Evolutionary conservation across 225 moss, liverwort and hornwort species (phyloP).

Genomic region (Pseudisothecium myosuroides): DNA sequence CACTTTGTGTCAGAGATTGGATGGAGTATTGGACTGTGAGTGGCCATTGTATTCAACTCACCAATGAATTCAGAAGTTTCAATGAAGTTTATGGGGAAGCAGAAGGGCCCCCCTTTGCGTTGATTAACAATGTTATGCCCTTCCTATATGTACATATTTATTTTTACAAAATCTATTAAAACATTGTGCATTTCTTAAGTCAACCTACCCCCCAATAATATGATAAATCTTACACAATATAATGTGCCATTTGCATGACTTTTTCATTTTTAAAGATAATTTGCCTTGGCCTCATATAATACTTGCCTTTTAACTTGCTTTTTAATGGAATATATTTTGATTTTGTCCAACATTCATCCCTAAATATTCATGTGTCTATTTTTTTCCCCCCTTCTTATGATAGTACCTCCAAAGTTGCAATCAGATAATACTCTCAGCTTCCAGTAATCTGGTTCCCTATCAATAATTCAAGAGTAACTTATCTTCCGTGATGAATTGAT

Average conservation of each 20-base stretch:
- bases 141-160: too few species aligned
- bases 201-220: background rate
- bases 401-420: background rate
- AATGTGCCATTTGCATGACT: background rate
- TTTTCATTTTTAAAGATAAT: background rate
- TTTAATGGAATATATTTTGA: background rate
- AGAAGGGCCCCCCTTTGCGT: too few species aligned
- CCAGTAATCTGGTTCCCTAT: background rate
- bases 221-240: background rate
- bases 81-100: too few species aligned
- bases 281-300: rapidly evolving
- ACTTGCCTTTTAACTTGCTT: background rate
- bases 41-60: too few species aligned
- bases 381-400: too few species aligned
- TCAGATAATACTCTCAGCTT: background rate
- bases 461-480: background rate
- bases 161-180: background rate
- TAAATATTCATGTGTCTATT: background rate
- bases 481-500: background rate
- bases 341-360: background rate
- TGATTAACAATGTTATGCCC: too few species aligned
- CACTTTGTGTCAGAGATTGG: too few species aligned
- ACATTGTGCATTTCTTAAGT: background rate
- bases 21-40: too few species aligned
- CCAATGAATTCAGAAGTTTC: too few species aligned